Percentiles rank a stretch among this genome's conserved stretches.
Conservation (phyloP, 2,329 filamentous ascomycete species). For the Diplodia corticola region DNA sequence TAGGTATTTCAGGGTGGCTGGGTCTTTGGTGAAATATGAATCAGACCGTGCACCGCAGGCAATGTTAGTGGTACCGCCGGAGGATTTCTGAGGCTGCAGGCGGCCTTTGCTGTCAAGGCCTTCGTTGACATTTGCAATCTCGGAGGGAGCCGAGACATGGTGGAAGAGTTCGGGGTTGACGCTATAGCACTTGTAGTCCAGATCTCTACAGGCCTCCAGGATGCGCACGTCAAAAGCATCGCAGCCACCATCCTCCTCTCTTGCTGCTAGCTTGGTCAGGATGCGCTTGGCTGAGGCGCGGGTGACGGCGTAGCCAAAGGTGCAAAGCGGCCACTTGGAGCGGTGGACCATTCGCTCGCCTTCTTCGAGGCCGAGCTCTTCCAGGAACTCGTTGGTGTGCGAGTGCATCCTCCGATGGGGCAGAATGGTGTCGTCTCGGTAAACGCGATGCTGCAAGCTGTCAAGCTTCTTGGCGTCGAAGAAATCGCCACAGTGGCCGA, state of each 20-base stretch:
- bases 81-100: not conserved
- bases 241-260: conserved; percentile 26
- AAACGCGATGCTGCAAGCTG: conserved; percentile 29
- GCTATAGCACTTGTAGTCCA: conserved; percentile 38
- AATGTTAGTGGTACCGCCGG: conserved; percentile 33
- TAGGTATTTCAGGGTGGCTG: conserved; percentile 31
- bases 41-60: conserved; percentile 35
- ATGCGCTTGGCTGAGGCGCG: conserved; percentile 35
- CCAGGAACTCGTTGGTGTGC: conserved; percentile 33
- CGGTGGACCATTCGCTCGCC: conserved; percentile 37
- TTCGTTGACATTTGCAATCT: conserved; percentile 35
- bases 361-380: conserved; percentile 30
- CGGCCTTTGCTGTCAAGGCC: conserved; percentile 20
- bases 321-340: conserved; percentile 41
- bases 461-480: conserved; percentile 28
- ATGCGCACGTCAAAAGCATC: conserved; percentile 43
- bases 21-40: conserved; percentile 30
- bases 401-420: conserved; percentile 31
- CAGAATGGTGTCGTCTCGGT: conserved; percentile 35
- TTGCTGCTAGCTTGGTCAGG: conserved; percentile 28
- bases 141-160: conserved; percentile 35
- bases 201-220: conserved; percentile 41
- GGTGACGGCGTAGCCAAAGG: conserved; percentile 44
- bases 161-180: conserved; percentile 45
- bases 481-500: conserved; percentile 45